A percentile compares a stretch with the other conserved stretches of the same genome.
These are phyloP conservation scores for Neofusicoccum parvum DNA, from an alignment of 2,329 filamentous ascomycete genomes.

Conservation along the genomic window DNA sequence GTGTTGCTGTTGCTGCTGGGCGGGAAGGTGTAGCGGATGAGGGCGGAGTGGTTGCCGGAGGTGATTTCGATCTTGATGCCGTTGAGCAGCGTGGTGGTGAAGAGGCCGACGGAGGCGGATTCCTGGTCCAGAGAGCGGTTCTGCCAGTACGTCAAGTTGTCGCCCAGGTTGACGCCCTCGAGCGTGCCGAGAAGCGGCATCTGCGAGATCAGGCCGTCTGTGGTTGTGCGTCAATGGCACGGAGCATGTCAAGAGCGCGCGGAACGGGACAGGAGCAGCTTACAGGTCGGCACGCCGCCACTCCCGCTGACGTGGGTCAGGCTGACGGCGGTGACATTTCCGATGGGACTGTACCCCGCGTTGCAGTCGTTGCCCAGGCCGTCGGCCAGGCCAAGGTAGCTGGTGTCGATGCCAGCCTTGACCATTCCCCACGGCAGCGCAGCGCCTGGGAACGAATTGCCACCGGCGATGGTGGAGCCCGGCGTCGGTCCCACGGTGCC, in stretches of 20 bases:
- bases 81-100: constrained; percentile 38
- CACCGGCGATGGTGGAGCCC: constrained; percentile 43
- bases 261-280: background rate
- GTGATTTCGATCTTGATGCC: constrained; percentile 40
- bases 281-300: constrained; percentile 14
- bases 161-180: constrained; percentile 44
- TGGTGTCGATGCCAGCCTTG: constrained; percentile 44
- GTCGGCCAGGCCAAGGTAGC: constrained; percentile 28
- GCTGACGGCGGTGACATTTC: constrained; percentile 42
- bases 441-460: constrained; percentile 44
- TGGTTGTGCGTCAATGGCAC: constrained; percentile 25
- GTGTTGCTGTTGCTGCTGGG: background rate
- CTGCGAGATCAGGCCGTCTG: constrained; percentile 46
- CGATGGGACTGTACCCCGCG: constrained; percentile 45
- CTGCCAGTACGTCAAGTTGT: constrained; percentile 48
- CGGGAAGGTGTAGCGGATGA: constrained; percentile 43
- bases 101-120: constrained; percentile 40
- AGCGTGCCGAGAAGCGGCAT: constrained; percentile 45
- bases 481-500: constrained; percentile 47
- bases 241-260: background rate
- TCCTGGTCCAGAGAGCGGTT: constrained; percentile 32
- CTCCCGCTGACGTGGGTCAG: constrained; percentile 41
- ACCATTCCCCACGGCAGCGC: constrained; percentile 44
- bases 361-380: constrained; percentile 41
- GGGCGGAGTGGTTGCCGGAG: constrained; percentile 40